A percentile compares a stretch with the other conserved stretches of the same genome.
Evolutionary conservation across 1,139 yeast genomes (phyloP).

Genomic region (Yamadazyma spencermartinsiae): DNA sequence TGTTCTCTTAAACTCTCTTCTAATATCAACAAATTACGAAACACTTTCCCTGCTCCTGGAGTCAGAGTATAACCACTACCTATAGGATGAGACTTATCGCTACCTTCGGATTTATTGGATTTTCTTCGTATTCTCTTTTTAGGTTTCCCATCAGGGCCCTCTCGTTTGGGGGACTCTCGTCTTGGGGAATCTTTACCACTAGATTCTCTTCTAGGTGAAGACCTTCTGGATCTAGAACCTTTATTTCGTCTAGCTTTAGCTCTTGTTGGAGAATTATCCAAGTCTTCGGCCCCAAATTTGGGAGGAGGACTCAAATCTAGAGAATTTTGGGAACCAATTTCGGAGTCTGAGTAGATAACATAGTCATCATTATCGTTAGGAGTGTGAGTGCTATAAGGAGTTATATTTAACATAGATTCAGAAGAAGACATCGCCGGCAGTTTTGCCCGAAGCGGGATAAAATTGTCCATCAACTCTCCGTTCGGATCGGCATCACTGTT

Average conservation of each 20-base stretch:
- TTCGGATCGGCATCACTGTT: conserved; percentile 4
- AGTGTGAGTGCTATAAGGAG: conserved; percentile 23
- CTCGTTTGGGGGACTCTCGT: conserved; percentile 14
- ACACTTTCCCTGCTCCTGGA: conserved; percentile 70
- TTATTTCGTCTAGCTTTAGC: conserved; percentile 8
- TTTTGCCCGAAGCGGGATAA: conserved; percentile 20
- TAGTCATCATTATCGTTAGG: conserved; percentile 26
- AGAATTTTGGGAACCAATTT: conserved; percentile 38
- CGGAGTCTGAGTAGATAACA: conserved; percentile 41
- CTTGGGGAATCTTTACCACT: conserved; percentile 11
- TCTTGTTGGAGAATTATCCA: conserved; percentile 11
- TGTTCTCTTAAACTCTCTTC: conserved; percentile 87
- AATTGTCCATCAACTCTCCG: conserved; percentile 12
- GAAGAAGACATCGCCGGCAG: conserved; percentile 25
- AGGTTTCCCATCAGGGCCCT: conserved; percentile 19
- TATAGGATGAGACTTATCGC: conserved; percentile 25
- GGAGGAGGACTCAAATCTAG: conserved; percentile 19
- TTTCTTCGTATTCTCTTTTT: conserved; percentile 32
- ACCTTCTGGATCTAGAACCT: conserved; percentile 14
- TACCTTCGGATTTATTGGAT: conserved; percentile 29
- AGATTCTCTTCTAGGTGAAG: conserved; percentile 6
- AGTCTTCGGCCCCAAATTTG: conserved; percentile 5
- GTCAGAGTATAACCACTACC: conserved; percentile 44
- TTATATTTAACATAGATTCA: conserved; percentile 21
- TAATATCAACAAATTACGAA: conserved; percentile 74